Conservation (phyloP, 2,329 filamentous ascomycete genomes). For the Diaporthe citrichinensis region DNA sequence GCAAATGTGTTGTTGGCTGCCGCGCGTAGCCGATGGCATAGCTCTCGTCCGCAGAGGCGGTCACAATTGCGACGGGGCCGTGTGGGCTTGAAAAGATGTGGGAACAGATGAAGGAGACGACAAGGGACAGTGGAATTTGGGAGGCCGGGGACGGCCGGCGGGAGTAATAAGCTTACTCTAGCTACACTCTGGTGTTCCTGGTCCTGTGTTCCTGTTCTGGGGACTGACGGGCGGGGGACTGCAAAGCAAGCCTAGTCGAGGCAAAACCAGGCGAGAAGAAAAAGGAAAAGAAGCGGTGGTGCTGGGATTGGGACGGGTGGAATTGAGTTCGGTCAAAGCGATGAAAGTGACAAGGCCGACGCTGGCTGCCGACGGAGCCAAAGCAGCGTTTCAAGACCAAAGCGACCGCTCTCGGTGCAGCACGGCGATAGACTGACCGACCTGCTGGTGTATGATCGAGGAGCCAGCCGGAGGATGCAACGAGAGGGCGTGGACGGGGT, state of each 20-base stretch:
- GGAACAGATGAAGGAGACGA: background rate
- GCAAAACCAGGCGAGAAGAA: background rate
- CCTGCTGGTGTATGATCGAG: background rate
- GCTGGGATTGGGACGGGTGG: conserved; percentile 17
- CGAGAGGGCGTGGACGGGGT: conserved; percentile 17
- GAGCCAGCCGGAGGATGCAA: background rate
- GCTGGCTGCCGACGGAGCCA: conserved; percentile 22
- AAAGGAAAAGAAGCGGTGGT: background rate
- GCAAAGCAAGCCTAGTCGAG: background rate
- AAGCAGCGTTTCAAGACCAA: conserved; percentile 23
- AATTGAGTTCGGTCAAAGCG: conserved; percentile 35
- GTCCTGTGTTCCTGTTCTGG: conserved; percentile 4
- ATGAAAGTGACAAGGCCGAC: conserved; percentile 20
- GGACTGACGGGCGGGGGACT: conserved; percentile 1
- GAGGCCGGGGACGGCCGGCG: conserved; percentile 12
- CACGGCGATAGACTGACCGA: background rate
- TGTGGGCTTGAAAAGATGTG: background rate
- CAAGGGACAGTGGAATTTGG: background rate
- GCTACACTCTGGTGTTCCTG: background rate
- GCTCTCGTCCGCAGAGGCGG: background rate
- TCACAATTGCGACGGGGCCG: background rate
- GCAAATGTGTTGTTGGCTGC: background rate
- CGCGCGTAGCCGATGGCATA: background rate
- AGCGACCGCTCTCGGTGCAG: conserved; percentile 5
- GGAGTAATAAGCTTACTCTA: conserved; percentile 20